Conservation (phyloP, 2,329 filamentous ascomycete genomes). For the Neonectria magnoliae region DNA sequence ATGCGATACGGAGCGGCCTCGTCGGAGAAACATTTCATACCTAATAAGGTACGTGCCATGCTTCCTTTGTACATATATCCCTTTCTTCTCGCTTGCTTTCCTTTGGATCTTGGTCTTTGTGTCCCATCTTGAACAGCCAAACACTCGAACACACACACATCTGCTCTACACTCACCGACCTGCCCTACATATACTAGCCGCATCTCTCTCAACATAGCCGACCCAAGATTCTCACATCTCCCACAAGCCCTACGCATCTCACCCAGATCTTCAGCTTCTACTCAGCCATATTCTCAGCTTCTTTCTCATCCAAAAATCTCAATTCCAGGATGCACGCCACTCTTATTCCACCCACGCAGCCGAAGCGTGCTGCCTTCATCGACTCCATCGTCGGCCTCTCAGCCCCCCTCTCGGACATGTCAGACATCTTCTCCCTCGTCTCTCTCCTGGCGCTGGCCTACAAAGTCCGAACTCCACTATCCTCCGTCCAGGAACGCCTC, state of each 20-base stretch:
- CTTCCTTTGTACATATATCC: neutral
- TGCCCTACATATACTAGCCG: neutral
- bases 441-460: conserved; percentile 48
- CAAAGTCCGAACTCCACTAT: conserved; percentile 41
- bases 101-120: neutral
- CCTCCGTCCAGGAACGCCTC: conserved; percentile 43
- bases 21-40: neutral
- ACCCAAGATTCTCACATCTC: conserved; percentile 1
- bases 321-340: conserved; percentile 35
- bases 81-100: neutral
- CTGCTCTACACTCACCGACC: neutral
- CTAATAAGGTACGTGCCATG: no score
- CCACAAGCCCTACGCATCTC: neutral
- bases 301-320: neutral
- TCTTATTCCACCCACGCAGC: conserved; percentile 36
- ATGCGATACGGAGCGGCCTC: conserved; percentile 8
- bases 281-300: neutral
- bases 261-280: neutral
- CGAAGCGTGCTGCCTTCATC: conserved; percentile 37
- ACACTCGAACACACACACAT: neutral
- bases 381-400: conserved; percentile 46
- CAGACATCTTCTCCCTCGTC: conserved; percentile 46
- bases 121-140: neutral
- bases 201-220: conserved; percentile 1
- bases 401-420: conserved; percentile 45